These are phyloP conservation scores for Salvia splendens DNA, from an alignment of 257 asterid genomes.

Conservation along the genomic window DNA sequence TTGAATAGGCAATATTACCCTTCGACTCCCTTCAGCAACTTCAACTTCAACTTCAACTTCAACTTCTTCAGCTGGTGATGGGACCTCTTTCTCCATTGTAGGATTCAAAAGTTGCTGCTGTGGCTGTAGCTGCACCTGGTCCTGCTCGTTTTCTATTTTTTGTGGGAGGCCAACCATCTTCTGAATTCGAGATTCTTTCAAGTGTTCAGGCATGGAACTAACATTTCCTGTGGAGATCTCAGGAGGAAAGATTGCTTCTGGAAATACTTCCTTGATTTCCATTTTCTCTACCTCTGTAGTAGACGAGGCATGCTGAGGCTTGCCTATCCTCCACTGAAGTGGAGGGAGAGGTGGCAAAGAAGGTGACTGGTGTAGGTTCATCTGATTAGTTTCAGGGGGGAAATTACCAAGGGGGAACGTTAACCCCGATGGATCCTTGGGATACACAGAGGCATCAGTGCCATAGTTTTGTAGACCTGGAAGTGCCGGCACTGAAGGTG, in stretches of 20 bases:
- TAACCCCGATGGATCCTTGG: constrained; percentile 36
- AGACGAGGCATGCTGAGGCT: constrained; percentile 50
- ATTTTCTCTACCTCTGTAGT: constrained; percentile 36
- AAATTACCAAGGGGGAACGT: constrained; percentile 38
- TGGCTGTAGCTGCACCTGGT: constrained; percentile 6
- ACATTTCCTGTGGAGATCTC: constrained; percentile 18
- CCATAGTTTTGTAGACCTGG: constrained; percentile 35
- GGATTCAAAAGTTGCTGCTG: constrained; percentile 10
- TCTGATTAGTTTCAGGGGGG: constrained; percentile 41
- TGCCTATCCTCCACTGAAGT: constrained; percentile 85
- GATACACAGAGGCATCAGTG: constrained; percentile 35
- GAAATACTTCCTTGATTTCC: constrained; percentile 24
- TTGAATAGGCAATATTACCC: constrained; percentile 20
- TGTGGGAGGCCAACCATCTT: constrained; percentile 31
- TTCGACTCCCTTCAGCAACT: constrained; percentile 13
- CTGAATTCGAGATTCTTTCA: constrained; percentile 30
- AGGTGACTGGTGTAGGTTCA: constrained; percentile 56
- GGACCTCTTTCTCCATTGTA: constrained; percentile 6
- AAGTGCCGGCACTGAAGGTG: constrained; percentile 39
- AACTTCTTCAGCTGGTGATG: constrained; percentile 19
- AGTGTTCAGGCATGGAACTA: constrained; percentile 37
- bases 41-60: not conserved
- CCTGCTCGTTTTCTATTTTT: constrained; percentile 37
- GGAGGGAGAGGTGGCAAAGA: constrained; percentile 97
- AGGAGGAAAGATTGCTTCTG: constrained; percentile 19